phyloP scores from a whole-genome alignment of 768 basidiomycete species.

The Pholiota molesta region DNA sequence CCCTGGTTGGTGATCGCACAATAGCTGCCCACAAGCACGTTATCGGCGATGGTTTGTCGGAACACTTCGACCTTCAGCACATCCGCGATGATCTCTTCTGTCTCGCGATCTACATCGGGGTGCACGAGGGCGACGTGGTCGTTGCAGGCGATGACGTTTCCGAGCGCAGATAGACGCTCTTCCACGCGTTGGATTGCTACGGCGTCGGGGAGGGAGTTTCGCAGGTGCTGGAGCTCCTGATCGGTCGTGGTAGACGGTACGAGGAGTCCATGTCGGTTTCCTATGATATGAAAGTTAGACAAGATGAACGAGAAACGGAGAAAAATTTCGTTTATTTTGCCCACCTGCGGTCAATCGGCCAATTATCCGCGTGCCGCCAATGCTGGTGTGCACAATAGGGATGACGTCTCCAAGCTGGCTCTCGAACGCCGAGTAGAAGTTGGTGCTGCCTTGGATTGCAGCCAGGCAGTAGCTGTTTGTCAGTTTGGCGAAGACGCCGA shows the following conservation, averaged over 20 bases:
- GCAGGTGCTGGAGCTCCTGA: constrained; percentile 96
- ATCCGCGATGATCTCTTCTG: constrained; percentile 99
- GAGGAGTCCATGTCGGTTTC: constrained; percentile 96
- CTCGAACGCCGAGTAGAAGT: constrained; percentile 98
- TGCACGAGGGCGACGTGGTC: constrained; percentile 99
- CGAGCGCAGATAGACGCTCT: constrained; percentile 94
- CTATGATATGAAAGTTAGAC: constrained; percentile 37
- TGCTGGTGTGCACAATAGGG: constrained; percentile 95
- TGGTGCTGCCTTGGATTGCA: constrained; percentile 92
- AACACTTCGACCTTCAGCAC: constrained; percentile 99
- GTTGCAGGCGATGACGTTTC: constrained; percentile 98
- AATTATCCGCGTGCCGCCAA: constrained; percentile 92
- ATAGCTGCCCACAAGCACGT: constrained; percentile 96
- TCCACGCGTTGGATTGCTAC: constrained; percentile 96
- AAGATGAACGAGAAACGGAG: neutral
- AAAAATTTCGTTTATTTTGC: constrained; percentile 16
- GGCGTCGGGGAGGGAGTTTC: constrained; percentile 92
- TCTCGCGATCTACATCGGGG: constrained; percentile 97
- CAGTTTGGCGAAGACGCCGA: constrained; percentile 96
- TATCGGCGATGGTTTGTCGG: constrained; percentile 94
- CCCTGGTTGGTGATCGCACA: constrained; percentile 96
- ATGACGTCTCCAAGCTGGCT: constrained; percentile 85
- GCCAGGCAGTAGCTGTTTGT: constrained; percentile 98
- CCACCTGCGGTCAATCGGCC: constrained; percentile 91
- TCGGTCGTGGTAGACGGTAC: constrained; percentile 96